Conservation (phyloP, 495 filamentous ascomycete genomes). For the Lindgomyces ingoldianus region DNA sequence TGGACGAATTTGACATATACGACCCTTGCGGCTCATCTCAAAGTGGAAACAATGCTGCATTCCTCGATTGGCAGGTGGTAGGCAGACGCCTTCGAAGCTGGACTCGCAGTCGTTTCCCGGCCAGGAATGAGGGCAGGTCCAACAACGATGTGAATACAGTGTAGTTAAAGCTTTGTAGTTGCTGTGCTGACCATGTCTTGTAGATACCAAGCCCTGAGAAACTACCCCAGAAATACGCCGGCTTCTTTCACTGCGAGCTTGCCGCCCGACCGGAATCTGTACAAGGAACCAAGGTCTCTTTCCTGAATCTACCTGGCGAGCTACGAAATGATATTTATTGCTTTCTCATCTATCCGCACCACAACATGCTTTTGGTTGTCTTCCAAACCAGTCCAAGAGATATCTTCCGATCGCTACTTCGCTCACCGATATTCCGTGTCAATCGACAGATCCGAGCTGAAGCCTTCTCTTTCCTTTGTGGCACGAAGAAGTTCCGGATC, state of each 20-base stretch:
- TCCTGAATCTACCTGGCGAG: not conserved
- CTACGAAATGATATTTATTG: not conserved
- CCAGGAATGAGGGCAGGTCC: not conserved
- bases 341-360: not conserved
- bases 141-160: not conserved
- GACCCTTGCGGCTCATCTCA: not conserved
- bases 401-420: not conserved
- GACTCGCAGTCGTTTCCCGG: not conserved
- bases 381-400: not conserved
- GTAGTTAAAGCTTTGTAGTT: no score
- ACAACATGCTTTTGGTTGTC: not conserved
- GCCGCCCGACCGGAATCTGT: no score
- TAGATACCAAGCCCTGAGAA: no score
- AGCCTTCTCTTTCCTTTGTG: not conserved
- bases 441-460: constrained; percentile 2
- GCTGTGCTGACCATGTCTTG: no score
- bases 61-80: not conserved
- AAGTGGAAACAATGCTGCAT: not conserved
- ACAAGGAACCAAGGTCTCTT: not conserved
- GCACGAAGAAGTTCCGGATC: not conserved
- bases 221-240: no score
- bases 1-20: not conserved
- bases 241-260: no score
- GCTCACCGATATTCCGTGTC: not conserved
- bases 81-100: not conserved